Evolutionary conservation across 2,329 filamentous ascomycete species (phyloP).

Genomic region (Thyridium curvatum): DNA sequence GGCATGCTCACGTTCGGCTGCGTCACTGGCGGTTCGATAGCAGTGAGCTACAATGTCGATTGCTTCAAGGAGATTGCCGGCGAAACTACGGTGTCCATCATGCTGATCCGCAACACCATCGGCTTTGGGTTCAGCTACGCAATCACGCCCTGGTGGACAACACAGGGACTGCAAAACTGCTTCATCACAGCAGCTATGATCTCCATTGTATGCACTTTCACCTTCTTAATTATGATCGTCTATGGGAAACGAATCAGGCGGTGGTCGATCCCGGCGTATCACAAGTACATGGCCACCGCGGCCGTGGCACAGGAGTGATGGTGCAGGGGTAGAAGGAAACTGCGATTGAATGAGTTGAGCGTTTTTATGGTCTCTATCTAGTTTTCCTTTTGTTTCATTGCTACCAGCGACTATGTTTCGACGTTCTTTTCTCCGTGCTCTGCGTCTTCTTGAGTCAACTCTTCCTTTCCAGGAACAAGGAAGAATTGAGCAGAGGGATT

Average conservation of each 20-base stretch:
- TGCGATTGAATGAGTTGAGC: too few relatives aligned
- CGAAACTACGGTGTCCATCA: constrained; percentile 13
- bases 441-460: too few relatives aligned
- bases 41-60: constrained; percentile 34
- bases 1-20: constrained; percentile 31
- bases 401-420: too few relatives aligned
- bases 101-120: constrained; percentile 18
- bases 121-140: constrained; percentile 20
- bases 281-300: constrained; percentile 2
- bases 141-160: constrained; percentile 26
- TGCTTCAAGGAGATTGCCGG: constrained; percentile 24
- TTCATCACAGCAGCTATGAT: constrained; percentile 24
- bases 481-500: too few relatives aligned
- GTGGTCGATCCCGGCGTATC: constrained; percentile 7
- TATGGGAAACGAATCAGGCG: constrained; percentile 18
- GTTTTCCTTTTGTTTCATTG: too few relatives aligned
- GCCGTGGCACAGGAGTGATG: constrained; percentile 3
- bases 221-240: constrained; percentile 21
- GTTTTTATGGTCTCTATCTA: too few relatives aligned
- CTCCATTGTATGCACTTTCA: constrained; percentile 15
- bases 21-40: constrained; percentile 29
- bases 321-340: too few relatives aligned
- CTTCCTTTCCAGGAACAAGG: too few relatives aligned
- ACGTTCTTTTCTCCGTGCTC: too few relatives aligned
- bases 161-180: constrained; percentile 21